Base-by-base conservation (phyloP, 1,284 basidiomycete genomes). In the Apiotrichum gamsii region DNA sequence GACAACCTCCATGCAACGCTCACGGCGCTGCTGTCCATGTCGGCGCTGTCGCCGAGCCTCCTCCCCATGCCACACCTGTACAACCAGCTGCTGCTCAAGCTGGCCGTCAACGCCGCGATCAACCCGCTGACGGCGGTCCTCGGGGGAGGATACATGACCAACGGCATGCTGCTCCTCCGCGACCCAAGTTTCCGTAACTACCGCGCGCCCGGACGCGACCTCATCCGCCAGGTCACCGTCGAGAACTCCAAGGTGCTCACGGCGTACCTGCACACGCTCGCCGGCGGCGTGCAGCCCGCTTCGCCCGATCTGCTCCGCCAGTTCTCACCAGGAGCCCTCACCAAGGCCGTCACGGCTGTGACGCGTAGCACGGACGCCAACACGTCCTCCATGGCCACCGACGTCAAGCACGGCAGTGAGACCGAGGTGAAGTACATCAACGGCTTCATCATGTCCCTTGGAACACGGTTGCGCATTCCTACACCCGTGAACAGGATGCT, bases 381-480 rank as follows among this genome's bases (percentile, higher is more conserved):
- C 62, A 78, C 80, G 36, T 87, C 85, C 9, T 85, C 83, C n/a
- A 91, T 88, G 82, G 74, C 87, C 15, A 65, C 74, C 15, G 87
- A 91, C 59, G 69, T 90, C 30, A 76, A 76, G 52, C 69, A 71
- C 39, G 81, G 82, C 29, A 74, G 64, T 15, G 49, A 63, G 20
- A 90, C 88, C 0, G 89, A 93, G 72, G 78, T 93, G 31, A 81
- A 86, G 20, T 90, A 78, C 61, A 79, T 97, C 65, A 94, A 90
- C 59, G 93, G 94, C 8, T 89, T 93, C 67, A 70, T 98, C 39
- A 64, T 82, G 20, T 73, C 74, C 10, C 72, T 93, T 6, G 93
- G 86, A 8, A 59, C 72, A 38, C 72, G 76, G 34, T 79, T 85
- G 58, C 73, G 75, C 4, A 75, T 93, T 29, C 69, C 72, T 9